A percentile compares a stretch with the other conserved stretches of the same genome.
phyloP scores from a whole-genome alignment of 2,329 filamentous ascomycete genomes.

The Venturia effusa region DNA sequence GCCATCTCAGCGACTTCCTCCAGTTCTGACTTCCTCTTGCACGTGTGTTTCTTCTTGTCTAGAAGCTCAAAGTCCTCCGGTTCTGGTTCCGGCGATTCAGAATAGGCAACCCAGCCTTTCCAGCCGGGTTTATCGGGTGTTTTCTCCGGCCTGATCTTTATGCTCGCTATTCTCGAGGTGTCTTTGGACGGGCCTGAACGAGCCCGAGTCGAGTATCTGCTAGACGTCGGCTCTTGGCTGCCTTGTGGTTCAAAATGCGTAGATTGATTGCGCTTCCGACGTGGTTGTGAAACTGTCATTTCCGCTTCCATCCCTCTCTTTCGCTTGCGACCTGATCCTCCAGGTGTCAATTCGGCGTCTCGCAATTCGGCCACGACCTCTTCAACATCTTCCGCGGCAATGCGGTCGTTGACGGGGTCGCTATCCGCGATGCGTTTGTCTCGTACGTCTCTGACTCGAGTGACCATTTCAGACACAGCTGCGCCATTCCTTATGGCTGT shows the following conservation, averaged over 20 bases:
- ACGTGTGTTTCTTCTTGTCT: background rate
- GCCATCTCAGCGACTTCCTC: background rate
- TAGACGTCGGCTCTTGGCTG: background rate
- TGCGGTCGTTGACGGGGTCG: background rate
- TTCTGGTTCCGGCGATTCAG: constrained; percentile 1
- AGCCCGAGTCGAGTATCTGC: background rate
- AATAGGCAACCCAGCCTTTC: background rate
- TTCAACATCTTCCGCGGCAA: background rate
- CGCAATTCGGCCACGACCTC: background rate
- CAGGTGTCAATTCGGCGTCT: background rate
- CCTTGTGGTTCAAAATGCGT: background rate
- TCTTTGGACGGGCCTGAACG: background rate
- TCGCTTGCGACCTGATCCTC: background rate
- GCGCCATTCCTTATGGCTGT: background rate
- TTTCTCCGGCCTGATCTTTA: background rate
- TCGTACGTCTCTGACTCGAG: background rate
- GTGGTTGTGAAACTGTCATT: background rate
- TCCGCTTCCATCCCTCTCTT: background rate
- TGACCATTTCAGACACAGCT: background rate
- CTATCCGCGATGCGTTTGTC: background rate
- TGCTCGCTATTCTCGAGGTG: background rate
- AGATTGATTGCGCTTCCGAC: background rate
- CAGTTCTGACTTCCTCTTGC: background rate
- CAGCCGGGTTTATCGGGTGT: background rate
- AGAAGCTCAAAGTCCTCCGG: background rate